These are phyloP conservation scores for Aureobasidium subglaciale DNA, from an alignment of 2,329 filamentous ascomycete genomes.

Conservation along the genomic window DNA sequence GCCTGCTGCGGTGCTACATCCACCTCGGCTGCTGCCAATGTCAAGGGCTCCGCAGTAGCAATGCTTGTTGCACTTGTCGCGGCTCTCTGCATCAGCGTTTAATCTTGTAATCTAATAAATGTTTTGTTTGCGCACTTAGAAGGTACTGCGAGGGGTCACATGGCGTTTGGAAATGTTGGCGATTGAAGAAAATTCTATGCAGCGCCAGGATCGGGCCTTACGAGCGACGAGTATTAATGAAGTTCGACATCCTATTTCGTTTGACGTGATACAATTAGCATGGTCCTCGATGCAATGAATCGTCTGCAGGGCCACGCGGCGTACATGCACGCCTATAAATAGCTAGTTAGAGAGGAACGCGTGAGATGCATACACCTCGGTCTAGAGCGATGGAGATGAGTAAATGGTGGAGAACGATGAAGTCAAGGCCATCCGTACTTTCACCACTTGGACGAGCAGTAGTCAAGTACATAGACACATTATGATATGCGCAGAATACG, in stretches of 20 bases:
- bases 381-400: no score
- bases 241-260: background rate
- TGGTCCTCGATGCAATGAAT: background rate
- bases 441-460: no score
- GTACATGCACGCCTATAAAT: background rate
- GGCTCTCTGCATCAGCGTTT: background rate
- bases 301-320: background rate
- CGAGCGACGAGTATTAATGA: slow-evolving; percentile 9
- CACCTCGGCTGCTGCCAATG: background rate
- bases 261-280: background rate
- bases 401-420: no score
- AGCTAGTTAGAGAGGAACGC: no score
- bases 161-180: slow-evolving; percentile 1
- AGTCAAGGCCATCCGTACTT: no score
- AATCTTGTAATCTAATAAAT: background rate
- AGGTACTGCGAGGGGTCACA: background rate
- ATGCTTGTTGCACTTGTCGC: background rate
- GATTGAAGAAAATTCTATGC: background rate
- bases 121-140: background rate
- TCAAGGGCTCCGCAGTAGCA: background rate
- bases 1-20: slow-evolving; percentile 47
- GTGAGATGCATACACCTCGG: no score
- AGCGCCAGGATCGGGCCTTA: background rate
- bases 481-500: no score
- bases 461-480: no score